Evolutionary conservation across 2,329 filamentous ascomycete genomes (phyloP).

Genomic region (Fusarium lateritium): DNA sequence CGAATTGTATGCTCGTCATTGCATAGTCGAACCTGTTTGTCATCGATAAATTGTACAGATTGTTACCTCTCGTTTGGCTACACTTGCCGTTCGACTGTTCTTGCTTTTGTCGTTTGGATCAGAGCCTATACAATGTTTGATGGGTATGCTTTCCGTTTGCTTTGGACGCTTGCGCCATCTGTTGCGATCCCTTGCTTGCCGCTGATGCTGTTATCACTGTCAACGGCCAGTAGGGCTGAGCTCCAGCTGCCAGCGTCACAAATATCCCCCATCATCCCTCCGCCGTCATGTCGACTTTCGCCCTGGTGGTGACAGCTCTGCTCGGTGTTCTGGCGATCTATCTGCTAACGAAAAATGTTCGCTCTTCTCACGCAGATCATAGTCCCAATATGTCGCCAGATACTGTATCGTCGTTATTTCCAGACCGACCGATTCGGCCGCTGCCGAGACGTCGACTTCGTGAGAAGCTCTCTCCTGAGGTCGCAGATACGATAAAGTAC

Average conservation of each 20-base stretch:
- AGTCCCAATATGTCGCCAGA: constrained; percentile 76
- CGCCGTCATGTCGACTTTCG: constrained; percentile 27
- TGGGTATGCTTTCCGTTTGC: constrained; percentile 57
- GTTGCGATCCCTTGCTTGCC: constrained; percentile 20
- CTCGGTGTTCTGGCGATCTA: constrained; percentile 38
- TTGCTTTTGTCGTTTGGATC: constrained; percentile 42
- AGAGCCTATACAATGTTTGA: constrained; percentile 56
- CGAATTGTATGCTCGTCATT: constrained; percentile 28
- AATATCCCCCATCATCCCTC: constrained; percentile 17
- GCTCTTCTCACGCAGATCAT: constrained; percentile 56
- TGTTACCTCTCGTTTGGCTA: constrained; percentile 27
- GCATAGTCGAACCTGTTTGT: constrained; percentile 25
- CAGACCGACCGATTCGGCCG: constrained; percentile 92
- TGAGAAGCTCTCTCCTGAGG: constrained; percentile 87
- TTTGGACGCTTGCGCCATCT: constrained; percentile 6
- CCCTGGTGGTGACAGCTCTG: constrained; percentile 31
- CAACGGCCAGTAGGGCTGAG: constrained; percentile 15
- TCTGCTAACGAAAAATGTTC: constrained; percentile 49
- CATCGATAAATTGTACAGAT: constrained; percentile 22
- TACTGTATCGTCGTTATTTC: constrained; percentile 84
- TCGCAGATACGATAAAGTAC: constrained; percentile 85
- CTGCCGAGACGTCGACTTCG: constrained; percentile 90
- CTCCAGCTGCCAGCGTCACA: constrained; percentile 10
- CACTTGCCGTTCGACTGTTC: constrained; percentile 33
- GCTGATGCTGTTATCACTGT: constrained; percentile 10